These are phyloP conservation scores for Ceratocystis cubensis DNA, from an alignment of 2,329 filamentous ascomycete genomes.

Conservation along the genomic window DNA sequence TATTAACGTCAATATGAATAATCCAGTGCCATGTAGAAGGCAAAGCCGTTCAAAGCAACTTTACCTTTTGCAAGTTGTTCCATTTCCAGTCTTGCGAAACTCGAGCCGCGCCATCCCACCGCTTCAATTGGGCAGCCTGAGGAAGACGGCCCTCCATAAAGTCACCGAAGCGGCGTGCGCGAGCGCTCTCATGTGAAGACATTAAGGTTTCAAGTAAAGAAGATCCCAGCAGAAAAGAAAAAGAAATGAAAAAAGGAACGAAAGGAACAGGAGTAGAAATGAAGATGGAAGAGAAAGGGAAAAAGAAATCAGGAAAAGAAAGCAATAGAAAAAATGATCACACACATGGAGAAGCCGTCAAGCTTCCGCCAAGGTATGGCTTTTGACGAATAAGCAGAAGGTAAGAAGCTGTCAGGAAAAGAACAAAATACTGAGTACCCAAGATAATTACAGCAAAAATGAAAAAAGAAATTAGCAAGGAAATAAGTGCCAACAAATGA, in stretches of 20 bases:
- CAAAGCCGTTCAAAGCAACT: not conserved
- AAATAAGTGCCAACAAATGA: constrained; percentile 19
- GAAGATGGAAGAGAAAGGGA: not conserved
- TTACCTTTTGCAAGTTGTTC: constrained; percentile 38
- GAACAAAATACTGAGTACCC: not conserved
- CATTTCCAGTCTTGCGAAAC: constrained; percentile 37
- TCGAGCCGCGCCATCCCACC: constrained; percentile 40
- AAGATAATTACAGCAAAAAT: not conserved
- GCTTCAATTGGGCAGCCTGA: constrained; percentile 30
- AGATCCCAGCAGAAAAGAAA: not conserved
- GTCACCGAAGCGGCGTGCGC: constrained; percentile 24
- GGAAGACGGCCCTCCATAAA: constrained; percentile 25
- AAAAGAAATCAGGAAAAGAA: constrained; percentile 13
- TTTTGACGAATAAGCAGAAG: not conserved
- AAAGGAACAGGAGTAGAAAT: not conserved
- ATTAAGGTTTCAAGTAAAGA: not conserved
- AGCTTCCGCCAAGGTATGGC: not conserved
- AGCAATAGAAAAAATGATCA: not conserved
- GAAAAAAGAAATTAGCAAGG: constrained; percentile 4
- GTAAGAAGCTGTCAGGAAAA: not conserved
- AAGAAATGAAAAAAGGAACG: not conserved
- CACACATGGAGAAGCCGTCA: not conserved
- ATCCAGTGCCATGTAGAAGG: constrained; percentile 17
- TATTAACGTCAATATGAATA: constrained; percentile 27
- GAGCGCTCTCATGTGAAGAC: constrained; percentile 20